Conservation (phyloP, 257 asterid species). For the Rhazya stricta region DNA sequence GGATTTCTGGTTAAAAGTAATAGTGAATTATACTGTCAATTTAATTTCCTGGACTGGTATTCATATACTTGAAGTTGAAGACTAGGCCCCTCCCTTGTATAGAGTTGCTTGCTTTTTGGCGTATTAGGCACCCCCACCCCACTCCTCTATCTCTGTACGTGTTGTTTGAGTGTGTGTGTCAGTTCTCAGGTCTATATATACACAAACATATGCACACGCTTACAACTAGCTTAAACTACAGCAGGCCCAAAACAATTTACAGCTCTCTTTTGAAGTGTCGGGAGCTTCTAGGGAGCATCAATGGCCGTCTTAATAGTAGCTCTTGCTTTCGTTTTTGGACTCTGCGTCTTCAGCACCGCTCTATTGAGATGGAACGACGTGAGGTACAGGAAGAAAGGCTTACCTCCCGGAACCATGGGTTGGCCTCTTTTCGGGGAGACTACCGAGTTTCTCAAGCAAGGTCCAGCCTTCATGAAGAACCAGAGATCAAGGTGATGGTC, state of each 20-base stretch:
- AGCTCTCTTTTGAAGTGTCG: conserved; percentile 38
- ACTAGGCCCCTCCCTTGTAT: conserved; percentile 27
- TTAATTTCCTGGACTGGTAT: conserved; percentile 6
- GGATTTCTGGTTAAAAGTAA: conserved; percentile 13
- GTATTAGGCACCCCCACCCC: conserved; percentile 38
- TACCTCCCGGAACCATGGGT: conserved; percentile 99
- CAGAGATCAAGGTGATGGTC: conserved; percentile 76
- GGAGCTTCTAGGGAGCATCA: conserved; percentile 44
- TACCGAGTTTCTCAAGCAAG: conserved; percentile 89
- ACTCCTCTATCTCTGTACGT: conserved; percentile 18
- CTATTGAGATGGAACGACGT: conserved; percentile 86
- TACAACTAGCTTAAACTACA: conserved; percentile 42
- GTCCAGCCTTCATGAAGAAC: conserved; percentile 85
- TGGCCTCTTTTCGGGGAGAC: conserved; percentile 99
- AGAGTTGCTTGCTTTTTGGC: conserved; percentile 56
- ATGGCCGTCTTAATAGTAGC: conserved; percentile 63
- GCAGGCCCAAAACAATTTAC: conserved; percentile 44
- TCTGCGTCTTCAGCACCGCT: conserved; percentile 64
- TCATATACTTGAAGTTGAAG: conserved; percentile 28
- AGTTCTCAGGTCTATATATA: conserved; percentile 48
- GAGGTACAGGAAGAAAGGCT: conserved; percentile 65
- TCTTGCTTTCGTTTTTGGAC: conserved; percentile 50
- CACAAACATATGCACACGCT: conserved; percentile 60
- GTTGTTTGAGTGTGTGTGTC: conserved; percentile 16
- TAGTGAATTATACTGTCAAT: conserved; percentile 12